These are phyloP conservation scores for Tremella mesenterica DNA, from an alignment of 768 basidiomycete genomes.

Conservation along the genomic window DNA sequence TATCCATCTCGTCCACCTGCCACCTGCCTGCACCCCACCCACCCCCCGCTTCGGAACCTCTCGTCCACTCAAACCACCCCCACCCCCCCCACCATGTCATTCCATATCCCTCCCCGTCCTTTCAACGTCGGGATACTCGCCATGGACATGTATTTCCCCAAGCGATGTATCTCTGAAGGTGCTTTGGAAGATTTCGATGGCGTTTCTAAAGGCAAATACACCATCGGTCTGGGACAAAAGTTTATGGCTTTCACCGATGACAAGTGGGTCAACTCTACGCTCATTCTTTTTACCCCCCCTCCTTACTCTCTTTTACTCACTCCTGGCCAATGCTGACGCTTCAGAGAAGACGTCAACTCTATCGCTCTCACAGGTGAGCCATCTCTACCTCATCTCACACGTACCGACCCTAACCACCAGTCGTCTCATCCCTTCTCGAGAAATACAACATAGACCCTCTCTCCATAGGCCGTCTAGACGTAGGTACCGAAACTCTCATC, in stretches of 20 bases:
- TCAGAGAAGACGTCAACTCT: constrained; percentile 88
- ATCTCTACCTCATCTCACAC: not conserved
- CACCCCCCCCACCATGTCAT: constrained; percentile 24
- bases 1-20: no score
- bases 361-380: constrained; percentile 81
- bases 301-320: constrained; percentile 2
- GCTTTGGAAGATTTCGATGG: constrained; percentile 91
- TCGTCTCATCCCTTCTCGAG: constrained; percentile 76
- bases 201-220: constrained; percentile 93
- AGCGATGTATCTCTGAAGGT: constrained; percentile 89
- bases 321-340: not conserved
- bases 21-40: no score
- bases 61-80: no score
- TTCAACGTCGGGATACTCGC: constrained; percentile 90
- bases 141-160: constrained; percentile 91
- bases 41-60: no score
- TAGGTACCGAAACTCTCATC: constrained; percentile 97
- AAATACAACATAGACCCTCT: constrained; percentile 94
- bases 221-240: constrained; percentile 93
- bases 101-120: constrained; percentile 53
- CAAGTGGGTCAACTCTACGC: constrained; percentile 47
- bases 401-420: constrained; percentile 46
- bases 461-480: constrained; percentile 93
- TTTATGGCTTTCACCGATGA: constrained; percentile 99
- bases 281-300: not conserved